Conservation (phyloP, 495 filamentous ascomycete species). For the Friedmanniomyces simplex region DNA sequence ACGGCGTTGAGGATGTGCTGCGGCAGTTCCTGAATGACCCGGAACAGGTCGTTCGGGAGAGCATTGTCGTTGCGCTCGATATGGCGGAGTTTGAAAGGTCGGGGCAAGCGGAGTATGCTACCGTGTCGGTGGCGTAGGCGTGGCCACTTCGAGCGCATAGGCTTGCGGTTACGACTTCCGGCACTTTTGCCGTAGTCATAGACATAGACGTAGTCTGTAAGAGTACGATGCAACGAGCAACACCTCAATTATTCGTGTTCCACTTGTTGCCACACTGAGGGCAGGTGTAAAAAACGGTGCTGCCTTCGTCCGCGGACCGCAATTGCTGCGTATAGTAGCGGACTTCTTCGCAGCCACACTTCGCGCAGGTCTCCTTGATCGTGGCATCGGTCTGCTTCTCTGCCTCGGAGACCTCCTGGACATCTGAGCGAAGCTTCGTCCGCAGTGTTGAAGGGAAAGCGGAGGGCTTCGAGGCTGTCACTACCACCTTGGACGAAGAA, state of each 20-base stretch:
- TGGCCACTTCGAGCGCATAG: slow-evolving; percentile 17
- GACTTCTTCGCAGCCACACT: slow-evolving; percentile 75
- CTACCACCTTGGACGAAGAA: slow-evolving; percentile 63
- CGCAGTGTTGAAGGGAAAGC: slow-evolving; percentile 82
- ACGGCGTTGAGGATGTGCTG: slow-evolving; percentile 79
- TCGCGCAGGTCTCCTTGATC: slow-evolving; percentile 59
- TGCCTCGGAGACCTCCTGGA: slow-evolving; percentile 70
- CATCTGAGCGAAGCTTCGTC: slow-evolving; percentile 63
- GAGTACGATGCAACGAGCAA: not conserved
- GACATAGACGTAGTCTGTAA: not conserved
- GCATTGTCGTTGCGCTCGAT: slow-evolving; percentile 86
- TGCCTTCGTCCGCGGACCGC: slow-evolving; percentile 89
- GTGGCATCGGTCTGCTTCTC: slow-evolving; percentile 69
- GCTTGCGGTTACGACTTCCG: not conserved
- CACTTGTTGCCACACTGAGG: slow-evolving; percentile 66
- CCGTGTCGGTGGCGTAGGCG: slow-evolving; percentile 47
- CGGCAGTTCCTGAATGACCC: slow-evolving; percentile 77
- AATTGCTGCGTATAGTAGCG: slow-evolving; percentile 77
- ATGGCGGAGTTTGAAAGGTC: slow-evolving; percentile 97
- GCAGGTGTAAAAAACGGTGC: slow-evolving; percentile 79
- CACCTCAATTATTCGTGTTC: slow-evolving; percentile 49
- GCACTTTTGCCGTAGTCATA: not conserved
- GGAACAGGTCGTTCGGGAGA: slow-evolving; percentile 88
- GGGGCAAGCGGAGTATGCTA: slow-evolving; percentile 78
- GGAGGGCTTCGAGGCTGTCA: slow-evolving; percentile 73